Conservation (phyloP, 2,329 filamentous ascomycete species). For the Raffaelea arxii region DNA sequence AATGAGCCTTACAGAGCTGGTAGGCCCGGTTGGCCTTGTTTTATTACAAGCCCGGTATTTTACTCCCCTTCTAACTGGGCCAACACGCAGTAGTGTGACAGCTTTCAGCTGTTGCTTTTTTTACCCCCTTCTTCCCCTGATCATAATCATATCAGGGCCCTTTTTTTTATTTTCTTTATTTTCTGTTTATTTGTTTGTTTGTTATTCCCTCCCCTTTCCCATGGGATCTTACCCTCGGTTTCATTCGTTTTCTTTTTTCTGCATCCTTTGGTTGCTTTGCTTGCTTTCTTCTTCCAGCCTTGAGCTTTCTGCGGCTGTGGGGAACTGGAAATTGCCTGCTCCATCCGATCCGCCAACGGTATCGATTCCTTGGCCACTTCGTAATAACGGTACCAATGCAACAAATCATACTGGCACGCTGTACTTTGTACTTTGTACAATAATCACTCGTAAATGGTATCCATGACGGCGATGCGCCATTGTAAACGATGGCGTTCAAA, state of each 20-base stretch:
- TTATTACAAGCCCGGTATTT: background rate
- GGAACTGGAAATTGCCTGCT: slow-evolving; percentile 11
- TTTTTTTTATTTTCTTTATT: background rate
- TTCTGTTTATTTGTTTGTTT: too few relatives aligned
- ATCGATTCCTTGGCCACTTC: slow-evolving; percentile 2
- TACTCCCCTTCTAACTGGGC: background rate
- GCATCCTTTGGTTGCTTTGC: background rate
- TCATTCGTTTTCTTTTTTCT: background rate
- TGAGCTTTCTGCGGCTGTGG: slow-evolving; percentile 4
- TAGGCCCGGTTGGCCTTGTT: background rate
- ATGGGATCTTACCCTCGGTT: background rate
- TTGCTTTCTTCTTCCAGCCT: slow-evolving; percentile 5
- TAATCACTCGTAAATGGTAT: too few relatives aligned
- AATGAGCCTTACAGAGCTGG: background rate
- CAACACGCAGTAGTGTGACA: background rate
- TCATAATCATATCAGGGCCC: background rate
- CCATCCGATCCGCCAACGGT: slow-evolving; percentile 6
- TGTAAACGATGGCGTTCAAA: too few relatives aligned
- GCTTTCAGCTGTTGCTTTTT: background rate
- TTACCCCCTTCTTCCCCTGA: background rate
- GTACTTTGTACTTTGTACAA: background rate
- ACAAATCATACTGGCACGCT: background rate
- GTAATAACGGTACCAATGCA: slow-evolving; percentile 1
- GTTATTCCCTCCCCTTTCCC: too few relatives aligned
- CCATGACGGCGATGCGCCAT: too few relatives aligned